Evolutionary conservation across 192 early-diverging fungal species (phyloP).

Genomic region (Gamsiella multidivaricata): DNA sequence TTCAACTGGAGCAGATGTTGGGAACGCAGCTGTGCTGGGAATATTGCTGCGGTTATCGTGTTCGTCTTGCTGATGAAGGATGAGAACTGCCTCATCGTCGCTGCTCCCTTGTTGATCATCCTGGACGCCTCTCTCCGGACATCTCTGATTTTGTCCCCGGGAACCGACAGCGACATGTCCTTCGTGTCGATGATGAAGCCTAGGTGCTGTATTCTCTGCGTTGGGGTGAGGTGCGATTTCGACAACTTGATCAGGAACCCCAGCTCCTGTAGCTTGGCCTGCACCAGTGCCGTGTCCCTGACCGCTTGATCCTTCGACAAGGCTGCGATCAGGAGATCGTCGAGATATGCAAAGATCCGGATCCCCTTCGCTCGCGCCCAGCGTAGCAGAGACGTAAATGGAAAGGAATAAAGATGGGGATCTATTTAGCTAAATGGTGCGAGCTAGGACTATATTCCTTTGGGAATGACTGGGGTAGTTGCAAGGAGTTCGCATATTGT

Average conservation of each 20-base stretch:
- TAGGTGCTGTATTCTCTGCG: constrained; percentile 46
- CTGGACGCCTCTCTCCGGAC: constrained; percentile 28
- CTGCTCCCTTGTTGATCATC: constrained; percentile 14
- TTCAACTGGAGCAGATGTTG: constrained; percentile 30
- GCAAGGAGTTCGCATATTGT: too few relatives aligned
- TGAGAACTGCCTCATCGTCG: constrained; percentile 24
- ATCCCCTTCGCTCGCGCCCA: constrained; percentile 36
- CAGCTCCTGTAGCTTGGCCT: constrained; percentile 7
- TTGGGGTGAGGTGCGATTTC: constrained; percentile 32
- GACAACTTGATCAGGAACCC: constrained; percentile 23
- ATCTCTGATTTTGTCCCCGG: constrained; percentile 31
- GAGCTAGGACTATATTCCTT: too few relatives aligned
- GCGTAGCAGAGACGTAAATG: constrained; percentile 12
- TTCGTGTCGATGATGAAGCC: constrained; percentile 32
- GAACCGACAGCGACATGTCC: constrained; percentile 32
- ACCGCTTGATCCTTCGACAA: neutral
- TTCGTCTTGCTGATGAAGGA: constrained; percentile 25
- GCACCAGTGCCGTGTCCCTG: neutral
- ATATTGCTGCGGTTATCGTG: constrained; percentile 23
- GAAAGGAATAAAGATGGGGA: too few relatives aligned
- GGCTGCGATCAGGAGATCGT: constrained; percentile 34
- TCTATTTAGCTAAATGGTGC: too few relatives aligned
- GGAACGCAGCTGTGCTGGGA: constrained; percentile 41
- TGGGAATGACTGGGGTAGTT: too few relatives aligned
- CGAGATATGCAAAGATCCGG: constrained; percentile 35